Base-by-base conservation (phyloP, 2,329 filamentous ascomycete genomes). In the Aureobasidium melanogenum region DNA sequence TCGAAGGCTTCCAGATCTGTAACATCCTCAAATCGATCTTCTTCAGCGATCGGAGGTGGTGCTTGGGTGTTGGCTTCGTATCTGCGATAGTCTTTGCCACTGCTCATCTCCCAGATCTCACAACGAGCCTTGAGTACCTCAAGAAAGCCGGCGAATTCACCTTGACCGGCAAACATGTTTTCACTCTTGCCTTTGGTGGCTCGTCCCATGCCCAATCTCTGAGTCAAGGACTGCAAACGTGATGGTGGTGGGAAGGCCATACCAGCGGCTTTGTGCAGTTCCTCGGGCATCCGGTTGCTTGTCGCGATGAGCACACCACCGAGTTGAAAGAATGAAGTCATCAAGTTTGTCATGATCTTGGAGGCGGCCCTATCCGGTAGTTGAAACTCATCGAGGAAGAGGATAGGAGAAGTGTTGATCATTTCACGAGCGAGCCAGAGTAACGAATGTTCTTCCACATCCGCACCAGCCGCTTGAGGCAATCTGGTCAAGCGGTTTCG, bases 331-430 rank as follows among this genome's bases (percentile, higher is more conserved):
- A 93, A 93, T 1, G 82, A 81, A 7, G 88, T 89, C 71, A 94
- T 86, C 1, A 94, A 79, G 67, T 88, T 88, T 63, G 87, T 89
- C 64, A 94, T 76, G 50, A 93, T 89, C 72, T 92, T 93, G 67
- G 85, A 88, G 2, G 88, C 83, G 1, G 86, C 88, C 65, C 87
- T 81, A 72, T 93, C 89, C 0, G 89, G 89, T 39, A 94, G 80
- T 69, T 94, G 89, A 64, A 94, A 93, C 70, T 94, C 89, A 66
- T 93, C 89, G 2, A 93, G 74, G 67, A 94, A 94, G 15, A 93
- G 73, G 36, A 93, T 88, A 0, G 89, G 88, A 12, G 85, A 88
- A 14, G 83, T 86, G 60, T 89, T 82, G 14, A 91, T 83, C 69
- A 92, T 83, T 62, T 92, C 88, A 67, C 86, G 85, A 34, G 89